Conservation (phyloP, 2,329 filamentous ascomycete species). For the Venturia nashicola region DNA sequence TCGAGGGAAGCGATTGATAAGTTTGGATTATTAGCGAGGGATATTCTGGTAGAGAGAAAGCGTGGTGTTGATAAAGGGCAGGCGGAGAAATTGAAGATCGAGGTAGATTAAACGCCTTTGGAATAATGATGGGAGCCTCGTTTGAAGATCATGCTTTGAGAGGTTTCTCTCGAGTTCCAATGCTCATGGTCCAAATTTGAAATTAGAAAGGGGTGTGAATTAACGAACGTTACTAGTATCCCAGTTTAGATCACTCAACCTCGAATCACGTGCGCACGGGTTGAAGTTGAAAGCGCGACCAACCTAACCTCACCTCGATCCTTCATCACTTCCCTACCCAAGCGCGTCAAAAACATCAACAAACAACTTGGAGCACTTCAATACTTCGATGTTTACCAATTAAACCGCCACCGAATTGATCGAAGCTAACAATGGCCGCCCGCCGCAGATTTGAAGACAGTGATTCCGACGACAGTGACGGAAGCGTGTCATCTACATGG, state of each 20-base stretch:
- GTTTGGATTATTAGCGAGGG: conserved; percentile 4
- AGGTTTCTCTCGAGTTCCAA: too few species aligned
- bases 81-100: not conserved
- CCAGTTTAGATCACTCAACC: too few species aligned
- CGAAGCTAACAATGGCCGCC: not conserved
- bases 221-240: too few species aligned
- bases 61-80: not conserved
- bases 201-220: too few species aligned
- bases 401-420: not conserved
- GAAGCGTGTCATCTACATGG: not conserved
- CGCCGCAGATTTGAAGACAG: not conserved
- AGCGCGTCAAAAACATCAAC: not conserved
- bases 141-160: too few species aligned
- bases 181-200: too few species aligned
- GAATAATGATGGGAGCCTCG: too few species aligned
- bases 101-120: not conserved
- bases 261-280: not conserved
- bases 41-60: conserved; percentile 6
- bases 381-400: not conserved
- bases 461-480: not conserved
- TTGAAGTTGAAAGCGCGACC: not conserved
- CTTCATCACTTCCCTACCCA: not conserved
- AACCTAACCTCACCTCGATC: not conserved
- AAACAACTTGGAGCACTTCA: not conserved
- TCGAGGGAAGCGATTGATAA: conserved; percentile 47